Evolutionary conservation across 176 grass and related monocot genomes (phyloP), one percentile per base, ranked within the genome.

Genomic region (Ensete glaucum): DNA sequence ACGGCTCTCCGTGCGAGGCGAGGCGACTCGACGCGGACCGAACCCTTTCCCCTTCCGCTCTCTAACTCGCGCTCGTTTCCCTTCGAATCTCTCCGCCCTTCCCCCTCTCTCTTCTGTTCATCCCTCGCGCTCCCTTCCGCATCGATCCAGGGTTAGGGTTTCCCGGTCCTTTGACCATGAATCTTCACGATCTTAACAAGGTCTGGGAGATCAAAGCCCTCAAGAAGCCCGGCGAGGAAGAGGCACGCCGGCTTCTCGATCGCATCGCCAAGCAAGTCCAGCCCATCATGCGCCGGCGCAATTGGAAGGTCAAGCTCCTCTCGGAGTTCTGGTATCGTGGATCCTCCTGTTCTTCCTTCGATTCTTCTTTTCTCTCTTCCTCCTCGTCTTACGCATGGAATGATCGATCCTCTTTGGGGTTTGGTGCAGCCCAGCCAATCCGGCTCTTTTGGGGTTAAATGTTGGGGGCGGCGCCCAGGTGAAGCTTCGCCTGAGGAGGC

Each of bases 261-360:
- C 91, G 89, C 81, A 50, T 99, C 72, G 88, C 95, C 81, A 85
- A 81, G 75, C 90, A 99, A 82, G 95, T 99, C 69, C 88, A 99
- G 80, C 90, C 90, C 70, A 91, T 99, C 80, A 91, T 99, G 95
- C 88, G 86, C 78, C 90, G 88, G 79, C 95, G 81, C 88, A 91
- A 99, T 75, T 99, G 90, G 90, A 82, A 86, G 17, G 90, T 99
- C 80, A 94, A 94, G 84, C 75, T 86, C 58, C 90, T 99, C 78
- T 84, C 88, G 59, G 95, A 99, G 82, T 94, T 99, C 86, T 94
- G 83, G 95, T 98, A 83, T 82, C 77, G 23, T 51, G 0, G 14
- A 15, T 43, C 25, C 19, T 11, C 43, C 69, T 78, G 75, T 69
- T 73, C 13, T 54, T 69, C 29, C 2, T 50, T 8, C 29, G 59